Conservation (phyloP, 176 grass and related monocot genomes). For the Hordeum marinum region DNA sequence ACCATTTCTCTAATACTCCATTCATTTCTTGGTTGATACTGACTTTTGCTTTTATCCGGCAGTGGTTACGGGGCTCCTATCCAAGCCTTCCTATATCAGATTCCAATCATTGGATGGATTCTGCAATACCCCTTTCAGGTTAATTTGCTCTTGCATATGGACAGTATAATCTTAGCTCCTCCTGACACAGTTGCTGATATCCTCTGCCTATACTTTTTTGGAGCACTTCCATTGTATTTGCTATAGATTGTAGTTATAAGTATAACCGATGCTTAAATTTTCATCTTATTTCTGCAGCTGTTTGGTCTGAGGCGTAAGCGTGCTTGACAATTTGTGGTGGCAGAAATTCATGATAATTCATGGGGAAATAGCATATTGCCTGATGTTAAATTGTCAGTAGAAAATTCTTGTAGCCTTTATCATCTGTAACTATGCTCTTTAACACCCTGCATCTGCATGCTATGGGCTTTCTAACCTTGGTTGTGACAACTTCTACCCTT, state of each 20-base stretch:
- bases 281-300: constrained; percentile 38
- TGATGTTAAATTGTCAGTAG: constrained; percentile 23
- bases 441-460: constrained; percentile 17
- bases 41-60: constrained; percentile 11
- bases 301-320: constrained; percentile 55
- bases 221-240: background rate
- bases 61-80: constrained; percentile 64
- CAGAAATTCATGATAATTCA: constrained; percentile 1
- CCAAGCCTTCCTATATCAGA: constrained; percentile 58
- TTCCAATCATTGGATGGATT: constrained; percentile 70
- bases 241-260: constrained; percentile 12
- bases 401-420: constrained; percentile 10
- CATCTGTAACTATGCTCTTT: background rate
- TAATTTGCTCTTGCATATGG: background rate
- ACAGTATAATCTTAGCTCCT: background rate
- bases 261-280: constrained; percentile 23
- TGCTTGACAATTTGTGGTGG: constrained; percentile 25
- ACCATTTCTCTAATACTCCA: background rate
- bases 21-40: constrained; percentile 15
- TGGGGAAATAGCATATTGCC: background rate
- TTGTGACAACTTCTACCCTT: background rate
- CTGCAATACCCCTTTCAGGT: constrained; percentile 60
- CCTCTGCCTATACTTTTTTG: background rate
- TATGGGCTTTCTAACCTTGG: constrained; percentile 2
- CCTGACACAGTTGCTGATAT: background rate